Evolutionary conservation across 2,329 filamentous ascomycete genomes (phyloP).

Genomic region (Cadophora malorum): DNA sequence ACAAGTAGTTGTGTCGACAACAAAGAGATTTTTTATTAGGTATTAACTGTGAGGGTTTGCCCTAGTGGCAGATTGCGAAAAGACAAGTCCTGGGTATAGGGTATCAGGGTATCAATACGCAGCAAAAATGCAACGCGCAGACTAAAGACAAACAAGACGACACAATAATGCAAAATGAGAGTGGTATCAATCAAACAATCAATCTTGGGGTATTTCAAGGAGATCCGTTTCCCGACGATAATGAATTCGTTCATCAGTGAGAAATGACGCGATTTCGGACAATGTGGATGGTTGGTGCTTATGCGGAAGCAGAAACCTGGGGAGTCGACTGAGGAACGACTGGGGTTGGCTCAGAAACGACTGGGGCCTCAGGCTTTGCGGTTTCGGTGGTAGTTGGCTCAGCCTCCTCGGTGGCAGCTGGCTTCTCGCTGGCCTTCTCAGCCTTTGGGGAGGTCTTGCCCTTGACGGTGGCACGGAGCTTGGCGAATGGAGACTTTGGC

Average conservation of each 20-base stretch:
- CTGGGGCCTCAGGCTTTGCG: slow-evolving; percentile 28
- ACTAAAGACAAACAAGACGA: slow-evolving; percentile 38
- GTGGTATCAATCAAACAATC: slow-evolving; percentile 47
- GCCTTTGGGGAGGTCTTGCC: slow-evolving; percentile 48
- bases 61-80: slow-evolving; percentile 48
- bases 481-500: slow-evolving; percentile 45
- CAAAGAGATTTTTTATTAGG: slow-evolving; percentile 46
- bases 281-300: slow-evolving; percentile 29
- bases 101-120: slow-evolving; percentile 50
- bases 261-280: slow-evolving; percentile 26
- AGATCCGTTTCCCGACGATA: slow-evolving; percentile 46
- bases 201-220: slow-evolving; percentile 48
- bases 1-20: slow-evolving; percentile 27
- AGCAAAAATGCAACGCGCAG: slow-evolving; percentile 43
- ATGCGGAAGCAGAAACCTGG: slow-evolving; percentile 45
- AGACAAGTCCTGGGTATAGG: slow-evolving; percentile 48
- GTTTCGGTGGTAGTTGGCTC: slow-evolving; percentile 36
- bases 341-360: slow-evolving; percentile 31
- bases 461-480: slow-evolving; percentile 47
- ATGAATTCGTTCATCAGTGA: slow-evolving; percentile 40
- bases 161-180: slow-evolving; percentile 46
- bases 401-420: slow-evolving; percentile 46
- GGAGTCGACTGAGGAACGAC: slow-evolving; percentile 36
- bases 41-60: slow-evolving; percentile 46
- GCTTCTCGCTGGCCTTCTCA: slow-evolving; percentile 54